These are phyloP conservation scores for Pseudopithomyces maydicus DNA, from an alignment of 2,329 filamentous ascomycete species.

Conservation along the genomic window DNA sequence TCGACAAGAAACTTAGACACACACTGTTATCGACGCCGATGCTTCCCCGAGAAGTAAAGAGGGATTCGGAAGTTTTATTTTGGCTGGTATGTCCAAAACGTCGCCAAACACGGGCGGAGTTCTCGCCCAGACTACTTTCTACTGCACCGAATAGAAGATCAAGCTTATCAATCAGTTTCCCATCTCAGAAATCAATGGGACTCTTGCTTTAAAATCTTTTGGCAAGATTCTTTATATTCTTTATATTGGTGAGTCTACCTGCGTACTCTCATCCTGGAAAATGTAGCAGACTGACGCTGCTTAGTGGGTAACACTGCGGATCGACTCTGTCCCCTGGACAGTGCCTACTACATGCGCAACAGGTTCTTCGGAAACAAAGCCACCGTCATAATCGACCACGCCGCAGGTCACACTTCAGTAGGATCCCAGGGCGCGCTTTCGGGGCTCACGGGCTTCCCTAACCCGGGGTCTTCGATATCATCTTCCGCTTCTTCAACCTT, in stretches of 20 bases:
- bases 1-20: not conserved
- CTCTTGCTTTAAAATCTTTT: not conserved
- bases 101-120: slow-evolving; percentile 5
- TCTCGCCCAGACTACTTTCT: not conserved
- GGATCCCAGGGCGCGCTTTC: slow-evolving; percentile 1
- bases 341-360: slow-evolving; percentile 4
- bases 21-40: not conserved
- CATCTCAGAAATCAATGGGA: not conserved
- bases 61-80: slow-evolving; percentile 1
- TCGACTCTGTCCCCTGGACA: slow-evolving; percentile 3
- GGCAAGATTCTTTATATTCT: slow-evolving; percentile 8
- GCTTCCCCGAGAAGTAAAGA: not conserved
- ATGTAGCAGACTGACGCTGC: not conserved
- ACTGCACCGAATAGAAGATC: slow-evolving; percentile 9
- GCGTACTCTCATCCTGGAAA: not conserved
- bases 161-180: not conserved
- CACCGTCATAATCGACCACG: slow-evolving; percentile 6
- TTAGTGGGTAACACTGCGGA: slow-evolving; percentile 4
- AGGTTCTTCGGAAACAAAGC: slow-evolving; percentile 4
- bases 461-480: slow-evolving; percentile 8
- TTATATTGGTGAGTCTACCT: slow-evolving; percentile 1
- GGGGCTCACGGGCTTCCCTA: slow-evolving; percentile 1
- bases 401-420: slow-evolving; percentile 3
- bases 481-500: slow-evolving; percentile 9
- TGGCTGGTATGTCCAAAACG: not conserved